Base-by-base conservation (phyloP, 1,284 basidiomycete species). In the Salmacisia buchloeana region DNA sequence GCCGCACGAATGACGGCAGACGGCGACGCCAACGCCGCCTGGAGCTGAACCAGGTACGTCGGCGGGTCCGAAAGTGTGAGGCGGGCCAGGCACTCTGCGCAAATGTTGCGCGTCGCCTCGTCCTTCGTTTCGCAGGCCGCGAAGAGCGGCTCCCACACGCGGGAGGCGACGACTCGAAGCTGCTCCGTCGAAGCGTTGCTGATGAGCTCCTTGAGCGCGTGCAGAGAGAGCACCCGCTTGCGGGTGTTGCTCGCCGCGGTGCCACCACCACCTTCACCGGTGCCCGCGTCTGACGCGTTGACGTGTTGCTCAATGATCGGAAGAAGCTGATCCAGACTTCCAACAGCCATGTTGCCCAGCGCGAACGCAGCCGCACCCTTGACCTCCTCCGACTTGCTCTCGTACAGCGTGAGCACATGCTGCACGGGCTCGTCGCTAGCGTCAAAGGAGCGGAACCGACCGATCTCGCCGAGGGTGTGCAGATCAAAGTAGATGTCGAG, bases 121-220 rank as follows among this genome's bases (percentile, higher is more conserved):
- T 96, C 92, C 58, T 79, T 75, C 85, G 63, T 72, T 62, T 69
- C 63, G 75, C 62, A 69, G 27, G 65, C 68, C 45, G 69, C 76
- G 61, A 64, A 74, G 56, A 60, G 84, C 0, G 94, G 92, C 2
- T 84, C 84, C 96, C 96, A 99, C 12, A 97, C 85, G 21, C 85
- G 82, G 61, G 94, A 91, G 1, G 93, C 91, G 36, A 96, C 86
- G 27, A 85, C 84, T 70, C 91, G 90, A 25, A 97, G 83, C 76
- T 94, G 89, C 0, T 86, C 86, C 62, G 87, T 84, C 4, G 90
- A 88, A 61, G 89, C 91, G 80, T 97, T 91, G 0, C 90, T 89
- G 62, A 97, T 93, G 62, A 97, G 90, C 84, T 98, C 96, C 81
- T 97, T 97, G 39, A 97, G 83, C 12, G 94, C 91, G 74, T 97